Base-by-base conservation (phyloP, 257 asterid species). In the Anisodus acutangulus region DNA sequence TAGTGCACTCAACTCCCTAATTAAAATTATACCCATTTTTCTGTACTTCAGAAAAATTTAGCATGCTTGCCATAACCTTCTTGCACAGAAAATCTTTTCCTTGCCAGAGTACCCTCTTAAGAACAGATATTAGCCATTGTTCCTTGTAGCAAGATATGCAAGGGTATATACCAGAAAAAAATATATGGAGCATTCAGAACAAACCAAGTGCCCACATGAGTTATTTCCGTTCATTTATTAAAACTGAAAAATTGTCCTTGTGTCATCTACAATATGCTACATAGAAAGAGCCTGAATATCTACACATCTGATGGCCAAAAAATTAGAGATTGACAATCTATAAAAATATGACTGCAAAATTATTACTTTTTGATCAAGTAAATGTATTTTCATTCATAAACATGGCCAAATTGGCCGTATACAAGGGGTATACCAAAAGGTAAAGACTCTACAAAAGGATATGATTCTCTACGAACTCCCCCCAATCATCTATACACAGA, bases 251-350 rank as follows among this genome's bases (percentile, higher is more conserved):
- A 8, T 54, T 76, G 63, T 53, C 26, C 47, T 17, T 4, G 63
- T 51, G 26, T 76, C 13, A 51, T 7, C 81, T 31, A 74, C 63
- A 51, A 26, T 62, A 51, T 51, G 63, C 1, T 51, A 76, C 64
- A 53, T 26, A 53, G 19, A 26, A 31, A 51, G 57, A 74, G 22
- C 82, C 63, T 26, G 31, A 15, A 53, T 78, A 53, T 13, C 82
- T 53, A 49, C 19, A 51, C 35, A 76, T 51, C 62, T 22, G 45
- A 51, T 76, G 81, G 81, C 59, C n/a, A 72, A 55, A 47, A 19
- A 72, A 45, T 31, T 74, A 19, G 58, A 19, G 22, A 74, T 12
- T 12, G 80, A 19, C 81, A 7, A 49, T 51, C 10, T 22, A 49
- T 19, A 19, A 49, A 74, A 74, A 74, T 74, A 49, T 49, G 43